Conservation (phyloP, 1,284 basidiomycete genomes). For the Sporisorium graminicola region DNA sequence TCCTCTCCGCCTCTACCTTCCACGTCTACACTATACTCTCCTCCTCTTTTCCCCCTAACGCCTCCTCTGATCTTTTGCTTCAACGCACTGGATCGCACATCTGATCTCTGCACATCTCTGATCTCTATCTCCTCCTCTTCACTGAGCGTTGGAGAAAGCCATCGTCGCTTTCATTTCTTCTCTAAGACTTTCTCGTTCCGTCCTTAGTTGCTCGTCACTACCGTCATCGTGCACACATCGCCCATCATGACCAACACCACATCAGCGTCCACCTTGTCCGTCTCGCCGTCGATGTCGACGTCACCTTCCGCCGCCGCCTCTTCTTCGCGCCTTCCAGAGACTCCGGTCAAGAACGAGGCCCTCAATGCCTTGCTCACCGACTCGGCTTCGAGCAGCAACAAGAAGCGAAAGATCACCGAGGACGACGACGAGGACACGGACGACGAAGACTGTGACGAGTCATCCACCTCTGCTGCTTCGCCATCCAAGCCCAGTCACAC, state of each 20-base stretch:
- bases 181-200: background rate
- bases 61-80: constrained; percentile 21
- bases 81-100: constrained; percentile 33
- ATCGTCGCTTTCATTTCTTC: constrained; percentile 3
- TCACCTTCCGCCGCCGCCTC: constrained; percentile 21
- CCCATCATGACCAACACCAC: constrained; percentile 33
- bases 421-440: constrained; percentile 14
- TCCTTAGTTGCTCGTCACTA: constrained; percentile 13
- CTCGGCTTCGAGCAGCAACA: constrained; percentile 33
- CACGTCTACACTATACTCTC: constrained; percentile 22
- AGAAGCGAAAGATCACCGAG: constrained; percentile 35
- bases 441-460: constrained; percentile 17
- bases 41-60: constrained; percentile 4
- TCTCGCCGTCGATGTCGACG: background rate
- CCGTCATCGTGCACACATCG: constrained; percentile 9
- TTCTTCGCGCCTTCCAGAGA: constrained; percentile 33
- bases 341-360: constrained; percentile 36
- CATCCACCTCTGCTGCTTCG: constrained; percentile 19
- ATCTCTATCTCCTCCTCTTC: constrained; percentile 41
- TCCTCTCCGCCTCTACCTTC: constrained; percentile 14
- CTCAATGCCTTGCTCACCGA: background rate
- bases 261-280: constrained; percentile 15
- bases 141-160: constrained; percentile 42
- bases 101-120: constrained; percentile 19
- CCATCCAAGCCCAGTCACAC: constrained; percentile 35